Conservation (phyloP, 352 stramenopile species). For the Thalassiosira hispida region DNA sequence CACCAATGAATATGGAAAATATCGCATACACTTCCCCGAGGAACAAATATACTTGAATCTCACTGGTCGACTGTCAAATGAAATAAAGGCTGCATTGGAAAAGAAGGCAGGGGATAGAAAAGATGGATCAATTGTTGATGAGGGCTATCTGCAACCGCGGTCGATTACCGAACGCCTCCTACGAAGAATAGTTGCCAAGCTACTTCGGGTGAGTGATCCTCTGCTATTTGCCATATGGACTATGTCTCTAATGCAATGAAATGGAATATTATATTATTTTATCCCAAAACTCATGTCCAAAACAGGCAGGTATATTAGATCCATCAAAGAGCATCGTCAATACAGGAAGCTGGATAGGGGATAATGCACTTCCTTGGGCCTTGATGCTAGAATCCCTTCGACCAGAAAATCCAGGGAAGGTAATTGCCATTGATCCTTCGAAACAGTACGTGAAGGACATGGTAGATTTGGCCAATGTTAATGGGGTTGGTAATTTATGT, state of each 20-base stretch:
- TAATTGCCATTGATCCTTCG: conserved; percentile 19
- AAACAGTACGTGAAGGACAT: conserved; percentile 2
- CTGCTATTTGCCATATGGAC: no score
- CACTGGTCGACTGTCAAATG: background rate
- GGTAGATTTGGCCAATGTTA: conserved; percentile 10
- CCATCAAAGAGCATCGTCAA: conserved; percentile 6
- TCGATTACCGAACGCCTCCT: conserved; percentile 10
- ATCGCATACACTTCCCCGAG: conserved; percentile 2
- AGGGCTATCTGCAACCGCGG: background rate
- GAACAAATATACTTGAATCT: conserved; percentile 8
- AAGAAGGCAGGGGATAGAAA: no score
- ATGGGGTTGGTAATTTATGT: conserved; percentile 12
- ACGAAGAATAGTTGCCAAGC: conserved; percentile 15
- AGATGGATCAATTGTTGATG: background rate
- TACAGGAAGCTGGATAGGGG: conserved; percentile 15
- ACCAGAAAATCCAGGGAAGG: background rate
- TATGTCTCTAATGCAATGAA: no score
- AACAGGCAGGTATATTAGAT: conserved; percentile 4
- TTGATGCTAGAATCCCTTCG: background rate
- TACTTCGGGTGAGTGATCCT: conserved; percentile 1
- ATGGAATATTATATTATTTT: no score
- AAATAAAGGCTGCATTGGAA: no score
- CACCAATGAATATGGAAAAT: conserved; percentile 4
- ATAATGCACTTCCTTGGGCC: conserved; percentile 15
- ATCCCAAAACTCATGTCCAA: no score